phyloP scores from a whole-genome alignment of 2,329 filamentous ascomycete species.

The Fusarium verticillioides region DNA sequence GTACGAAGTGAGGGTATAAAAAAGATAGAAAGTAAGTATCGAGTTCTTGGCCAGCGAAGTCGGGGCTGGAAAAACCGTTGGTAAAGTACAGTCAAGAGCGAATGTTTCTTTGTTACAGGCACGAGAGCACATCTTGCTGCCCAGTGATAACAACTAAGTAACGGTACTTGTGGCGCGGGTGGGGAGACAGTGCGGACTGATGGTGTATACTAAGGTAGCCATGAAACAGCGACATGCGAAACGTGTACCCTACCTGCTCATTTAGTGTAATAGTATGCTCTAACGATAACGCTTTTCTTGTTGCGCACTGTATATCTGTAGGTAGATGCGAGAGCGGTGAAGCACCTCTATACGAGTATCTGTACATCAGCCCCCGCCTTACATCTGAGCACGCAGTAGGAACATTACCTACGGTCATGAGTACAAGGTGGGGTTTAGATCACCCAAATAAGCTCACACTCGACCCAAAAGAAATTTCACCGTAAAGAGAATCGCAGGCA shows the following conservation, averaged over 20 bases:
- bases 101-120: constrained; percentile 41
- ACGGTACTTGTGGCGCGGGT: constrained; percentile 20
- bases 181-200: constrained; percentile 39
- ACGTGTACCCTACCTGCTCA: background rate
- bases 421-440: constrained; percentile 38
- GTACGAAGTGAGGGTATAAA: constrained; percentile 18
- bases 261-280: background rate
- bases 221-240: background rate
- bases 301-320: constrained; percentile 36
- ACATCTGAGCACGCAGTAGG: constrained; percentile 29
- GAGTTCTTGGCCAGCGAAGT: constrained; percentile 35
- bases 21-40: constrained; percentile 26
- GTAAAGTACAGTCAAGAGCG: constrained; percentile 23
- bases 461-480: background rate
- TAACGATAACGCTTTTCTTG: constrained; percentile 35
- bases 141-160: constrained; percentile 39
- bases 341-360: constrained; percentile 17
- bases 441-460: constrained; percentile 30
- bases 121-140: constrained; percentile 39
- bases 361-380: constrained; percentile 34
- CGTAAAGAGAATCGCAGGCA: background rate
- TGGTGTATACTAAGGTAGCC: background rate
- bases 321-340: constrained; percentile 22
- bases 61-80: constrained; percentile 32
- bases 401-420: constrained; percentile 40